Base-by-base conservation (phyloP, 192 early-diverging fungal genomes). In the Coemansia sp. region DNA sequence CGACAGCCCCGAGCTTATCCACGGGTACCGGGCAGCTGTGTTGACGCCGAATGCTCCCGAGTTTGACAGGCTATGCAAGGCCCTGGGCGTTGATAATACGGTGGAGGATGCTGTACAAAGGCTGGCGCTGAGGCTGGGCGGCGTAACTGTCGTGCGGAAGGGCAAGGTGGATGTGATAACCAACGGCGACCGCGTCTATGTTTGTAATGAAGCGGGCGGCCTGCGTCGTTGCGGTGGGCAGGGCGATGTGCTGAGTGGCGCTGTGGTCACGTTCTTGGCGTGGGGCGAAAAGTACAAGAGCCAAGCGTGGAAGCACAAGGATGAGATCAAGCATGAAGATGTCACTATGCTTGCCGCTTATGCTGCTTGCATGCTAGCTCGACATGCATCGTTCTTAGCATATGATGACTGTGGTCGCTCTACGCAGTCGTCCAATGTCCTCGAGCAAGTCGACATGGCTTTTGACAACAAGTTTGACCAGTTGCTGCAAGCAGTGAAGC, bases 161-260 rank as follows among this genome's bases (percentile, higher is more conserved):
- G 96, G 96, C 36, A 31, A 58, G 2, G 53, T 14, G 6, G 95
- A 97, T 69, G 63, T 89, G 4, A 91, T 96, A 50, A 84, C 92
- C 3, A 88, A 95, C 71, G 93, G 90, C 37, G 65, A 83, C 23
- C 38, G 56, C 83, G 86, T 91, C 3, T 72, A 89, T 53, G 51
- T 72, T 1, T 93, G 90, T 43, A 82, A 87, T 48, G 83, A 82
- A 23, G 66, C 71, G 26, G 92, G 95, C 21, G 89, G 91, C 3
- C 74, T 92, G 42, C 87, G 94, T 46, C 78, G 97, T 13, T 95
- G 93, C 68, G 97, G 97, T 20, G 96, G 97, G 1, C 97, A 98
- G 65, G 97, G 97, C 33, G 97, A 99, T 71, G 77, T 99, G 6
- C 82, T 99, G 24, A 86, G 91, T 11, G 97, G 97, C 16, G 64